Conservation (phyloP, 1,139 yeast species). For the Scheffersomyces parashehatae region DNA sequence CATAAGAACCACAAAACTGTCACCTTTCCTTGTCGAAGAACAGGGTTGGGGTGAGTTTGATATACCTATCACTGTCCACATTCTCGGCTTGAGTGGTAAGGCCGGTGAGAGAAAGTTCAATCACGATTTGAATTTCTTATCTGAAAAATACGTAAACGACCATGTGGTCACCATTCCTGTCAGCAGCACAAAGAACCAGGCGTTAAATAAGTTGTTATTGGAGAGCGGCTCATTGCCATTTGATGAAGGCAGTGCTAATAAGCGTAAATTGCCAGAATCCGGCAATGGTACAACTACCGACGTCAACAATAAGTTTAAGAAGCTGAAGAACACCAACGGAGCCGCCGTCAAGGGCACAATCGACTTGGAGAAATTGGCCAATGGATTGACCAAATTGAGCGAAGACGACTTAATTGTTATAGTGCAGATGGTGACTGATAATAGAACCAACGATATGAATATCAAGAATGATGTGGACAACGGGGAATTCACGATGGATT, state of each 20-base stretch:
- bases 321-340: slow-evolving; percentile 36
- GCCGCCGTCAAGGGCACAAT: slow-evolving; percentile 66
- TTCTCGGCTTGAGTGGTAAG: slow-evolving; percentile 66
- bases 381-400: slow-evolving; percentile 79
- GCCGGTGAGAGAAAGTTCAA: slow-evolving; percentile 84
- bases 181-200: slow-evolving; percentile 57
- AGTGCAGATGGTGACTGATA: slow-evolving; percentile 97
- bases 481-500: slow-evolving; percentile 96
- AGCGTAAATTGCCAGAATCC: slow-evolving; percentile 15
- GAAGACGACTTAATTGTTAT: slow-evolving; percentile 94
- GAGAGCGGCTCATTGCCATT: slow-evolving; percentile 83
- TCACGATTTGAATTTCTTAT: slow-evolving; percentile 86
- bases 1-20: slow-evolving; percentile 71
- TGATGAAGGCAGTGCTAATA: slow-evolving; percentile 30
- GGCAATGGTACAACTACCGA: slow-evolving; percentile 24
- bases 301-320: slow-evolving; percentile 51
- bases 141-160: slow-evolving; percentile 75
- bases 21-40: slow-evolving; percentile 89
- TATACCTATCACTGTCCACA: slow-evolving; percentile 73
- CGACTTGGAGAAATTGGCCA: slow-evolving; percentile 88
- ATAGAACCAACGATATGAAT: slow-evolving; percentile 93
- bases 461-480: slow-evolving; percentile 94
- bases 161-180: slow-evolving; percentile 77
- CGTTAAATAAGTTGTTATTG: slow-evolving; percentile 65
- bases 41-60: slow-evolving; percentile 99